phyloP scores from a whole-genome alignment of 2,329 filamentous ascomycete species.

The Pseudocercospora macadamiae region DNA sequence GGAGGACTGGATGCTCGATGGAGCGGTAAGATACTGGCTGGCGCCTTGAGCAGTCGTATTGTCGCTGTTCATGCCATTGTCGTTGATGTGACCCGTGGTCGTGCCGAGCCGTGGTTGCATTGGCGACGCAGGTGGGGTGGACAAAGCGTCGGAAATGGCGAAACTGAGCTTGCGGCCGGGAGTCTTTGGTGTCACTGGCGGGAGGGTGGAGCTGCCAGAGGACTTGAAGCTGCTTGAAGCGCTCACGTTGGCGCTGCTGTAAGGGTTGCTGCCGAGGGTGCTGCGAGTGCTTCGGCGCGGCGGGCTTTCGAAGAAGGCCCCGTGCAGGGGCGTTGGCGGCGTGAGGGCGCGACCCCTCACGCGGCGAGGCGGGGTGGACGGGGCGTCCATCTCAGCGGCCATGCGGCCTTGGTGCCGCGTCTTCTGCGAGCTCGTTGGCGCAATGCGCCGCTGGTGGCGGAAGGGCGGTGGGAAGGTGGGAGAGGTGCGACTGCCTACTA shows the following conservation, averaged over 20 bases:
- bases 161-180: constrained; percentile 35
- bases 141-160: constrained; percentile 4
- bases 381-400: constrained; percentile 17
- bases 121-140: constrained; percentile 16
- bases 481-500: background rate
- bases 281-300: constrained; percentile 33
- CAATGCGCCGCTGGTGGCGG: background rate
- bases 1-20: constrained; percentile 21
- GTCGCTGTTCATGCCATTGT: constrained; percentile 14
- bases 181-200: constrained; percentile 38
- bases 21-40: constrained; percentile 18
- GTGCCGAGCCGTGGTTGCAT: constrained; percentile 8
- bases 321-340: constrained; percentile 69
- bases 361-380: constrained; percentile 24
- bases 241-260: constrained; percentile 41
- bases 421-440: background rate
- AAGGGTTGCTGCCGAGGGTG: constrained; percentile 49
- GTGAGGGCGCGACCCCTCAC: constrained; percentile 44
- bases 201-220: constrained; percentile 19
- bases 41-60: constrained; percentile 9
- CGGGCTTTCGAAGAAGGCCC: constrained; percentile 65
- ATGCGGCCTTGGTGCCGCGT: background rate
- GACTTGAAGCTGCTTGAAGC: constrained; percentile 22
- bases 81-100: background rate
- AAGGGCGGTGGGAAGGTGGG: background rate